phyloP scores from a whole-genome alignment of 805 yeast species.

The Scheffersomyces lignosus region DNA sequence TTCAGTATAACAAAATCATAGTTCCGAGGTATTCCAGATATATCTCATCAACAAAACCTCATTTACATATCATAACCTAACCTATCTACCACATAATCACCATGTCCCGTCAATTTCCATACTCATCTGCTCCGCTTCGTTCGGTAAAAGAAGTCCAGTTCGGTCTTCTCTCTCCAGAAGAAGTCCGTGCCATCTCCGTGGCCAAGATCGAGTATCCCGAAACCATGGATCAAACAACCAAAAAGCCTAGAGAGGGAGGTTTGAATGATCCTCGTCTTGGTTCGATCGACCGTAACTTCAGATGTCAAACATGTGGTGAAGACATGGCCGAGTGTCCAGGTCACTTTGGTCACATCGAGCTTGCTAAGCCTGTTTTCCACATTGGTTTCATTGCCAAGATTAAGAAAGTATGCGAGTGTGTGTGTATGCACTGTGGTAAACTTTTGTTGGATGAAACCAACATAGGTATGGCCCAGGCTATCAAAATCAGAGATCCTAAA shows the following conservation, averaged over 20 bases:
- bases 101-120: constrained; percentile 66
- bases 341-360: constrained; percentile 97
- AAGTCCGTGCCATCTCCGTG: constrained; percentile 90
- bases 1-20: too few relatives aligned
- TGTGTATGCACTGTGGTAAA: constrained; percentile 99
- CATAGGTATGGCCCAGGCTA: constrained; percentile 81
- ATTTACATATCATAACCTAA: too few relatives aligned
- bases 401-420: constrained; percentile 93
- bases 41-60: too few relatives aligned
- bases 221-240: constrained; percentile 98
- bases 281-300: constrained; percentile 93
- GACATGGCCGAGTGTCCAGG: constrained; percentile 99
- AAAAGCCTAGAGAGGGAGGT: constrained; percentile 95
- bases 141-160: constrained; percentile 98
- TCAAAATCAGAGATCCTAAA: constrained; percentile 88
- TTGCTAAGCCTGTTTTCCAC: constrained; percentile 98
- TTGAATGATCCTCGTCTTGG: constrained; percentile 96
- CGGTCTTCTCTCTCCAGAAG: constrained; percentile 97
- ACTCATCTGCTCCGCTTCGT: constrained; percentile 97
- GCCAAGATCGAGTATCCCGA: constrained; percentile 98
- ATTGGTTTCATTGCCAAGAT: constrained; percentile 95
- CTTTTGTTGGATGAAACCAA: constrained; percentile 81
- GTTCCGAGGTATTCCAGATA: too few relatives aligned
- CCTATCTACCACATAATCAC: too few relatives aligned
- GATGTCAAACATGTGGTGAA: constrained; percentile 99